phyloP scores from a whole-genome alignment of 495 filamentous ascomycete genomes.

The Penicillium mononematosum region DNA sequence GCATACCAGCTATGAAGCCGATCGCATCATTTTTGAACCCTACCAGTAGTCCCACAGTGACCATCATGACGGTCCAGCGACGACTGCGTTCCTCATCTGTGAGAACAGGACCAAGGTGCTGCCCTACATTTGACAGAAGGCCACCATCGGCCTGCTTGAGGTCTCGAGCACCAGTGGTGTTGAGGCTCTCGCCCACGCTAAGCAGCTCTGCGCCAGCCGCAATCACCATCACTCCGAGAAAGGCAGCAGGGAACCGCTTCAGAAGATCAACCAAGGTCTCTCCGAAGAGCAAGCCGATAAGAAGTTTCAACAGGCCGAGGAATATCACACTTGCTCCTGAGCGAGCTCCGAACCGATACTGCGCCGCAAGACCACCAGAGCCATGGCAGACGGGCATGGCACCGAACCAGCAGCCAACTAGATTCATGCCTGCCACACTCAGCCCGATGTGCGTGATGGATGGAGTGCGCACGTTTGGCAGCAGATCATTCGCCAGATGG shows the following conservation, averaged over 20 bases:
- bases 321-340: slow-evolving; percentile 80
- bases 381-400: slow-evolving; percentile 96
- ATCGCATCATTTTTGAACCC: slow-evolving; percentile 89
- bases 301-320: slow-evolving; percentile 72
- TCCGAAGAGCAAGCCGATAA: slow-evolving; percentile 71
- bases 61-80: slow-evolving; percentile 83
- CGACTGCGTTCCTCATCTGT: slow-evolving; percentile 63
- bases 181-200: slow-evolving; percentile 78
- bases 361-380: slow-evolving; percentile 83
- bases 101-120: slow-evolving; percentile 38
- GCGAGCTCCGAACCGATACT: slow-evolving; percentile 85
- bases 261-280: slow-evolving; percentile 67
- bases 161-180: slow-evolving; percentile 65
- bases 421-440: slow-evolving; percentile 79
- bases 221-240: slow-evolving; percentile 85
- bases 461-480: slow-evolving; percentile 65
- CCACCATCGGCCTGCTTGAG: slow-evolving; percentile 34
- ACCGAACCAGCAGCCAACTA: slow-evolving; percentile 84
- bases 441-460: slow-evolving; percentile 71
- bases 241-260: slow-evolving; percentile 63
- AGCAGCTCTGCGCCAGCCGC: slow-evolving; percentile 83
- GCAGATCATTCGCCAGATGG: slow-evolving; percentile 68
- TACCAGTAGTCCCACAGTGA: slow-evolving; percentile 74
- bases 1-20: slow-evolving; percentile 78
- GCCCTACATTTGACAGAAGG: slow-evolving; percentile 41